phyloP scores from a whole-genome alignment of 257 asterid species.

The Solanum sparsipilum region DNA sequence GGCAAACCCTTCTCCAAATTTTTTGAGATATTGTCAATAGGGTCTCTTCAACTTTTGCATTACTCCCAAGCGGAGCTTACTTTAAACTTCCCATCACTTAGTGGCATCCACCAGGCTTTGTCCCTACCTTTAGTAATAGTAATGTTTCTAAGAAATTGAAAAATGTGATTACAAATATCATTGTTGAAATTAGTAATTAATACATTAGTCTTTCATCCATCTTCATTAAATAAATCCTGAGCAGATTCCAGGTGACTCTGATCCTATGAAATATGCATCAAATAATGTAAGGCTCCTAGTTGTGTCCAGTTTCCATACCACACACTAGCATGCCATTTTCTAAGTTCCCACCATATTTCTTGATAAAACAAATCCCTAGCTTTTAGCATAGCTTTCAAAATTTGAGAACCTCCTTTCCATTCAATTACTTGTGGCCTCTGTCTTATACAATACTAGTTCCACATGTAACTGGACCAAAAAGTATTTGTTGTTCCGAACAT shows the following conservation, averaged over 20 bases:
- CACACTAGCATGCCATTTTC: background rate
- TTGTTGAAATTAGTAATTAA: too few species aligned
- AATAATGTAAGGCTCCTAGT: background rate
- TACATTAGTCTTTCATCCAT: background rate
- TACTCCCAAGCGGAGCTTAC: background rate
- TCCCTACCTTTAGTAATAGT: background rate
- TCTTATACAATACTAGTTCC: background rate
- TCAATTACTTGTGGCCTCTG: background rate
- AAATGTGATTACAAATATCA: background rate
- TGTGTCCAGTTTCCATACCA: background rate
- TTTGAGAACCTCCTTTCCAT: background rate
- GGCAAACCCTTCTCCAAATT: background rate
- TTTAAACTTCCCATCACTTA: background rate
- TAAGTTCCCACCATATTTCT: background rate
- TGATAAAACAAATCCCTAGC: too few species aligned
- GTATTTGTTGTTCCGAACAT: background rate
- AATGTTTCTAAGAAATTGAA: background rate
- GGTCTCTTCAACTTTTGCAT: background rate
- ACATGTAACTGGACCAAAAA: background rate
- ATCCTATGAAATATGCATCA: background rate
- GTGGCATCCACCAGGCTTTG: background rate
- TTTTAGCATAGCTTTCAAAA: background rate
- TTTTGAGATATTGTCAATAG: background rate
- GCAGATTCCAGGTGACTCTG: background rate
- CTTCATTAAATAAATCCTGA: too few species aligned